Base-by-base conservation (phyloP, 495 filamentous ascomycete genomes). In the Neurospora terricola region DNA sequence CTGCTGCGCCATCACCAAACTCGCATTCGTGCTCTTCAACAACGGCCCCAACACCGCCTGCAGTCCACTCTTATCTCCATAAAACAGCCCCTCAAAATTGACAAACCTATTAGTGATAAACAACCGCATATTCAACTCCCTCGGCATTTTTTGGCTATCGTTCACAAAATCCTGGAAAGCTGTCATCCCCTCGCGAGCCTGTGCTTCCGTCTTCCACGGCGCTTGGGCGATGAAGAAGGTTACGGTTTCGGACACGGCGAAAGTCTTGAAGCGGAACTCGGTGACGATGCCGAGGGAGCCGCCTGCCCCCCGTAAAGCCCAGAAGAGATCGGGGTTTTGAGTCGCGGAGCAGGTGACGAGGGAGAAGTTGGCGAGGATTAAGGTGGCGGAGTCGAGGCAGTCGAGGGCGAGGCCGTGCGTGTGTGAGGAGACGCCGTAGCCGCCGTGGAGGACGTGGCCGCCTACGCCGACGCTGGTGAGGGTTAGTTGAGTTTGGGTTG, bases 251-350 rank as follows among this genome's bases (percentile, higher is more conserved):
- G 84, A 83, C 1, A 78, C 78, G 43, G 77, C 79, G 69, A 86
- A 86, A 2, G 84, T 86, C 45, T 82, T 80, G 75, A 85, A 82
- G 21, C 81, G 78, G 73, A 82, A 86, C 70, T 79, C 78, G 34
- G 82, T 81, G 5, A 84, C 84, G 18, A 86, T 73, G 12, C 83
- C 84, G 54, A 85, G 79, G 40, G 82, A 83, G 0, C 79, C 80
- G 27, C 84, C 84, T 0, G 84, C 83, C 7, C 83, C 84, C 27
- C 81, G 80, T 43, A 86, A 68, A 11, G 83, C 84, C 84, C 83
- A 86, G 73, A 83, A 86, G 7, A 85, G 74, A 9, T 86, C 84
- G n/a, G 80, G 70, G 75, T 85, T 84, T 73, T 84, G 81, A 0
- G 78, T 84, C 27, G 73, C 74, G 0, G 84, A 85, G 42, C 78